A percentile compares a stretch with the other conserved stretches of the same genome.
These are phyloP conservation scores for Carex kokanica DNA, from an alignment of 176 grass and related monocot genomes.

Conservation along the genomic window DNA sequence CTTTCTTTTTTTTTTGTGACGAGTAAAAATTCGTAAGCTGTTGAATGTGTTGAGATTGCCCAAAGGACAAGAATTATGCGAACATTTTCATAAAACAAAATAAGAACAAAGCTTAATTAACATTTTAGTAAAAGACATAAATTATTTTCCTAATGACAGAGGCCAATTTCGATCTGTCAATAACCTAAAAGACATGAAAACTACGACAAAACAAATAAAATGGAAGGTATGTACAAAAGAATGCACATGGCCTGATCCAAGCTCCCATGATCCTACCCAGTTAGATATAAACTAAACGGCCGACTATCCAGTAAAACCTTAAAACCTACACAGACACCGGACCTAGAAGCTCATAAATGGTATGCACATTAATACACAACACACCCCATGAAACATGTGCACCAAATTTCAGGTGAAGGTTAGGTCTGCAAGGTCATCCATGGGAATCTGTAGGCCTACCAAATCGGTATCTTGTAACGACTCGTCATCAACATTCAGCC, in stretches of 20 bases:
- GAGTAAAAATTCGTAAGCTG: neutral
- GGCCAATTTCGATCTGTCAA: conserved; percentile 25
- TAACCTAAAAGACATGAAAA: conserved; percentile 5
- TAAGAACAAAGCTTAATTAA: neutral
- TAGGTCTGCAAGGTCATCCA: conserved; percentile 30
- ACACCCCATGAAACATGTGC: neutral
- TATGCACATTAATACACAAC: conserved; percentile 25
- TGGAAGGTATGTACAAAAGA: conserved; percentile 29
- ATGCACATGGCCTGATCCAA: conserved; percentile 23
- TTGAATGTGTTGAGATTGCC: neutral
- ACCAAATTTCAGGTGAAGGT: conserved; percentile 21
- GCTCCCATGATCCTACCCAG: conserved; percentile 5
- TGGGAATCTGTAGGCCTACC: conserved; percentile 24
- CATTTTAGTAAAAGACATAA: conserved; percentile 12
- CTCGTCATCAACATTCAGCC: conserved; percentile 27
- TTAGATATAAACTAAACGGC: conserved; percentile 14
- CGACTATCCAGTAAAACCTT: conserved; percentile 6
- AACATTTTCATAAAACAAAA: neutral
- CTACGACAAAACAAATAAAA: conserved; percentile 22
- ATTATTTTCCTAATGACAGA: conserved; percentile 13
- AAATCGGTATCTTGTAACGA: conserved; percentile 28
- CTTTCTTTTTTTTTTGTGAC: too few relatives aligned
- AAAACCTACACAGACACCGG: neutral
- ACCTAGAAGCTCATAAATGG: conserved; percentile 2
- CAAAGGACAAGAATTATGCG: neutral